Conservation (phyloP, 257 asterid species). For the Prunella vulgaris region DNA sequence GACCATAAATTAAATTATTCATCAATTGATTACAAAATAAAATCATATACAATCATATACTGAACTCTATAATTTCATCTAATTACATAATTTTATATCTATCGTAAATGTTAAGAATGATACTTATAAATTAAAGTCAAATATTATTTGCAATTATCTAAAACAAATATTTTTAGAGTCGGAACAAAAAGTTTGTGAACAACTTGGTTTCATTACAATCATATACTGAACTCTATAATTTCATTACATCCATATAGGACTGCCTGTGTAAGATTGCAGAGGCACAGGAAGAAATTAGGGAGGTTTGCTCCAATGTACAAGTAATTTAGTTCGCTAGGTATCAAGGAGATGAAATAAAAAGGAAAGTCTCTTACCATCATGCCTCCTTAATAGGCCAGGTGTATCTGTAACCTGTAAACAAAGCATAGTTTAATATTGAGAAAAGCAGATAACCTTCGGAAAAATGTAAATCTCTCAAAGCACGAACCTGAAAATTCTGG, state of each 20-base stretch:
- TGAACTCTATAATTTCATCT: neutral
- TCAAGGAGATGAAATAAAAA: conserved; percentile 13
- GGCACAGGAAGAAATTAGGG: neutral
- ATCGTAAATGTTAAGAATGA: too few relatives aligned
- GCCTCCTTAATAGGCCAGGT: conserved; percentile 80
- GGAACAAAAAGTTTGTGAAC: neutral
- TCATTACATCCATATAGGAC: neutral
- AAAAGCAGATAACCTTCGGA: conserved; percentile 1
- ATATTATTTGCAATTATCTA: too few relatives aligned
- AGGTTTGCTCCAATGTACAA: neutral
- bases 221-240: neutral
- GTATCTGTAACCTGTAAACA: conserved; percentile 87
- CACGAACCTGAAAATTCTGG: conserved; percentile 60
- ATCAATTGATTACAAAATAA: neutral
- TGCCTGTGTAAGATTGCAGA: neutral
- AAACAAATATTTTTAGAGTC: neutral
- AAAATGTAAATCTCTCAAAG: conserved; percentile 16
- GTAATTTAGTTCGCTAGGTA: conserved; percentile 6
- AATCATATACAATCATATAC: neutral
- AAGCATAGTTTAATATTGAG: conserved; percentile 17
- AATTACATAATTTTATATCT: too few relatives aligned
- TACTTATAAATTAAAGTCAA: too few relatives aligned
- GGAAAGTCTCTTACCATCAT: conserved; percentile 60
- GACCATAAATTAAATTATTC: neutral
- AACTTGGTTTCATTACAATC: neutral